A percentile compares a stretch with the other conserved stretches of the same genome.
phyloP scores from a whole-genome alignment of 169 alveolate genomes.

The Plasmodium malariae region DNA sequence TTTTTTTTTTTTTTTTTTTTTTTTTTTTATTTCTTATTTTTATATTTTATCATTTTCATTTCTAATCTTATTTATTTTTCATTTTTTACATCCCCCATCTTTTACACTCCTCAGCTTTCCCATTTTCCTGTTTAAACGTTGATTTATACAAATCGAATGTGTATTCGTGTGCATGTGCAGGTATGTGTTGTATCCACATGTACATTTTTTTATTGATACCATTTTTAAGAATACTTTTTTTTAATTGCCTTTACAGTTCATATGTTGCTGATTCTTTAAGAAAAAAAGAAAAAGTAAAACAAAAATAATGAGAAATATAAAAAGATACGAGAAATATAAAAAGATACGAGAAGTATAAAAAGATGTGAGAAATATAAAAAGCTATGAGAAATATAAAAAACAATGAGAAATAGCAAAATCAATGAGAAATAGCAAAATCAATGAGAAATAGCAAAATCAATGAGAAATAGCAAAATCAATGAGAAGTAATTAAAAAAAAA shows the following conservation, averaged over 20 bases:
- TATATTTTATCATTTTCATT: background rate
- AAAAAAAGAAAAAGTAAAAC: background rate
- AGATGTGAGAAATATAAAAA: too few species aligned
- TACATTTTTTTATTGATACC: conserved; percentile 53
- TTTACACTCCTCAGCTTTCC: background rate
- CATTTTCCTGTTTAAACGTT: conserved; percentile 19
- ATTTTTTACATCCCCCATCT: background rate
- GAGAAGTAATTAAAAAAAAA: too few species aligned
- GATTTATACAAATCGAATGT: conserved; percentile 27
- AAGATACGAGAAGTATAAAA: too few species aligned
- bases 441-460: too few species aligned
- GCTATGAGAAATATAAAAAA: too few species aligned
- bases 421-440: too few species aligned
- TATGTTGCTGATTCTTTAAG: background rate
- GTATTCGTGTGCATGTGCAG: background rate
- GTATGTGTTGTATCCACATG: background rate
- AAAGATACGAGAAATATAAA: background rate
- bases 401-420: too few species aligned
- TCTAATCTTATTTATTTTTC: background rate
- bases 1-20: conserved; percentile 24
- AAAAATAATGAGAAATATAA: background rate
- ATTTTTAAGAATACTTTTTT: conserved; percentile 35
- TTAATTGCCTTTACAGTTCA: conserved; percentile 34
- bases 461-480: too few species aligned
- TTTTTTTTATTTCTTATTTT: background rate